Base-by-base conservation (phyloP, 208 protist genomes). In the Wallacemonas sp. region DNA sequence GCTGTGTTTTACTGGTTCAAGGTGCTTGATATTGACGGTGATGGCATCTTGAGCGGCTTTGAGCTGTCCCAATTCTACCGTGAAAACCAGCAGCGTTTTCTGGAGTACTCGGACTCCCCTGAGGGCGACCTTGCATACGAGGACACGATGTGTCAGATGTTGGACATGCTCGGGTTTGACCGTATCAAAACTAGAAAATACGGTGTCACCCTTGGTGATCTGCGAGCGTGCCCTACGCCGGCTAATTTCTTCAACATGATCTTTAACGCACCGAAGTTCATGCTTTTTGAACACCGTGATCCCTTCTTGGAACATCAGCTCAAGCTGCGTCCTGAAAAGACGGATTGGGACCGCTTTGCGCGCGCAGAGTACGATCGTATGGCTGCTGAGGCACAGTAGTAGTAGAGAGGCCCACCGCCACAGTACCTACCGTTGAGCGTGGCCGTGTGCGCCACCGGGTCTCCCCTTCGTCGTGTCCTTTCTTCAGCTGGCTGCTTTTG, bases 1-100 rank as follows among this genome's bases (percentile, higher is more conserved):
- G 86, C 90, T 26, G 72, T 98, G n/a, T 88, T 93, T 51, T 99
- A 98, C 73, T 99, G 97, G 96, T 98, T 98, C 72, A 91, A 89
- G 47, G 77, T 93, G 17, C 63, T 97, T 0, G 96, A 98, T 68
- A 44, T 92, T 1, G 97, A 99, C 72, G 86, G 90, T 22, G 97
- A 99, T 67, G 97, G 97, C 22, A 65, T 98, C 41, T 44, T 99
- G 6, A 96, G 88, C 47, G 86, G 89, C 5, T 98, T 91, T 66
- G 97, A 99, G 77, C 75, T 99, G 56, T 88, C 90, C 55, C 77
- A 88, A 39, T 98, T 98, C 68, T 98, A 90, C 69, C 46, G 78
- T 26, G 93, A 99, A 70, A 97, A 98, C 63, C 74, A 89, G 33
- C 70, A 97, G 46, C 84, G 95, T 17, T 82, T 98, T 51, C 69